Evolutionary conservation across 176 grass and related monocot genomes (phyloP), one percentile per base, ranked within the genome.

Genomic region (Aegilops umbellulata): DNA sequence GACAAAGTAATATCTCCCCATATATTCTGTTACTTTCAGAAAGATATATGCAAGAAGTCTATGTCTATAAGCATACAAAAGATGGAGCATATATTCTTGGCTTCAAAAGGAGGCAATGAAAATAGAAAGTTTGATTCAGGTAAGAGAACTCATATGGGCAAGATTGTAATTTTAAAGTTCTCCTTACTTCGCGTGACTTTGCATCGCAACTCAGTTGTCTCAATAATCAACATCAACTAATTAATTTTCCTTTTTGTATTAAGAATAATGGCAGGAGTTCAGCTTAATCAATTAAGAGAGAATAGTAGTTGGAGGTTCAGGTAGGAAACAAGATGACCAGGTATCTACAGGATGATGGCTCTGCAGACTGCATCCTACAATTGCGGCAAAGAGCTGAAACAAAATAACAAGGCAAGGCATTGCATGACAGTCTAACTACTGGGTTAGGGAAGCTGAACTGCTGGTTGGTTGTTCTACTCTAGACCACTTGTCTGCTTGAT

Each of bases 21-120:
- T 74, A 83, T 83, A 83, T 83, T 74, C 82, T 83, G 34, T 53
- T 83, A 74, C 69, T 83, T 83, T 74, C 81, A 41, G 23, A 83
- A 83, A 83, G 81, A 73, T 44, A 58, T 58, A 71, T 62, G 34
- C 35, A 44, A 46, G 35, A 74, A 61, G 35, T 58, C 69, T 72
- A 62, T 44, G 36, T 31, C 53, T 74, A 60, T 71, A 83, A 73
- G 68, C 31, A 38, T 22, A 71, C 65, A 53, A 53, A 82, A 70
- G 80, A 69, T 38, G 49, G 31, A 42, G 81, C 35, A 83, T 83
- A 83, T 83, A 83, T 83, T 83, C 68, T 83, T 83, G 23, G 23
- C 68, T 83, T 83, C 81, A 73, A 74, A 83, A 83, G 53, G 3
- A 22, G 81, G 34, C 31, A 83, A 61, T 62, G 35, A 30, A 34